Conservation (phyloP, 306 rosid genomes). For the Elaeagnus macrophylla region DNA sequence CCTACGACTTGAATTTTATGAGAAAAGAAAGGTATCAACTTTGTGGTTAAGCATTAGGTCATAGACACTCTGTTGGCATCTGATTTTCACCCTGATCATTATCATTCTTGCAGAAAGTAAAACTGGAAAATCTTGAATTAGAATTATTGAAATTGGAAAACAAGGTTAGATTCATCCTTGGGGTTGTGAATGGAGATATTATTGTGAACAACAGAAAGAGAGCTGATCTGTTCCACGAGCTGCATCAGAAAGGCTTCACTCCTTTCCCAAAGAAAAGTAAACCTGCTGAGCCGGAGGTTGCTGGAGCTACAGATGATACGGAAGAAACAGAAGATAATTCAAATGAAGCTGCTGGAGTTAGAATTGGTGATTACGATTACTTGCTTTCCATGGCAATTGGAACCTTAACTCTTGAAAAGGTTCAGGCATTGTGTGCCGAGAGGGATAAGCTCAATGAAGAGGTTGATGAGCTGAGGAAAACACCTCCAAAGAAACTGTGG, state of each 20-base stretch:
- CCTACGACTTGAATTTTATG: constrained; percentile 63
- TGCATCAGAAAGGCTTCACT: constrained; percentile 79
- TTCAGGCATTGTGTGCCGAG: constrained; percentile 54
- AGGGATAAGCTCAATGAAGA: constrained; percentile 47
- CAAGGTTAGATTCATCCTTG: constrained; percentile 80
- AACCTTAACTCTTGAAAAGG: constrained; percentile 70
- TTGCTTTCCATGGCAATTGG: constrained; percentile 68
- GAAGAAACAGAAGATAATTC: constrained; percentile 46
- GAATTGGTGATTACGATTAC: constrained; percentile 62
- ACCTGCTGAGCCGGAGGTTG: constrained; percentile 73
- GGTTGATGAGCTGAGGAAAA: constrained; percentile 50
- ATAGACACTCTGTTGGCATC: too few relatives aligned
- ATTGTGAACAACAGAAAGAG: constrained; percentile 65
- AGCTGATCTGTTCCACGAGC: constrained; percentile 67
- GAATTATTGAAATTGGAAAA: constrained; percentile 64
- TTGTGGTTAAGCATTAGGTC: too few relatives aligned
- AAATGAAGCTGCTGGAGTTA: constrained; percentile 28
- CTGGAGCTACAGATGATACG: constrained; percentile 64
- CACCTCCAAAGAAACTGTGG: constrained; percentile 70
- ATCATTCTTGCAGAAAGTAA: constrained; percentile 44
- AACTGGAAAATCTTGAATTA: constrained; percentile 49
- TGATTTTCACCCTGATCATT: neutral
- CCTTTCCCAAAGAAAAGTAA: constrained; percentile 76
- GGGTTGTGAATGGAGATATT: constrained; percentile 76
- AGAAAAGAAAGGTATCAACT: constrained; percentile 60